Base-by-base conservation (phyloP, 208 protist species). In the Naegleria lovaniensis region DNA sequence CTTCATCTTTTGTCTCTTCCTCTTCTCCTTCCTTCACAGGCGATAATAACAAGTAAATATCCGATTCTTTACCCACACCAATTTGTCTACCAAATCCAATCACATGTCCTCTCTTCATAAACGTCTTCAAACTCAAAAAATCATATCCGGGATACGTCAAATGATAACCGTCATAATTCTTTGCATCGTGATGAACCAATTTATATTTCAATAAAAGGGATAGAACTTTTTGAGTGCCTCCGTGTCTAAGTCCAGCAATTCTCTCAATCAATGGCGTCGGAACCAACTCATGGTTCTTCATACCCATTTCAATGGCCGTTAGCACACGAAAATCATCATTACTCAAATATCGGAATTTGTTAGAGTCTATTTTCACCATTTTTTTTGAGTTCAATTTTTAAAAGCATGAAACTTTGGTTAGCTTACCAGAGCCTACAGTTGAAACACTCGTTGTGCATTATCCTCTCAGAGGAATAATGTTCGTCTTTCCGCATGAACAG, bases 11-110 rank as follows among this genome's bases (percentile, higher is more conserved):
- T 33, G 19, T 36, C 36, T 79, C 67, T 36, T 36, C 25, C n/a
- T 83, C 51, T 59, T 52, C 51, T 33, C 89, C 41, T 40, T 92
- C 93, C 90, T 83, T 29, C 91, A 90, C 38, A 96, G 90, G 89
- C 96, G 95, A 43, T 96, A 83, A 40, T 75, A 90, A 15, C 93
- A 29, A 88, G n/a, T 92, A 95, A 48, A 95, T 94, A 92, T 94
- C 96, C 0, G 98, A 99, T 93, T 99, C 99, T 93, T 99, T 99
- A 43, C 99, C 99, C 52, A 99, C 99, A 90, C 99, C 99, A 85
- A 99, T 97, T 85, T 98, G 95, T 92, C 97, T 96, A 39, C 97
- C 98, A 33, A 99, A 95, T 55, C 94, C 94, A 16, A 92, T 92
- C 41, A 99, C 92, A 7, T 93, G 93, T 58, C 97, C 97, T 55